Percentiles rank a stretch among this genome's conserved stretches.
These are phyloP conservation scores for Teratosphaeria gauchensis DNA, from an alignment of 2,329 filamentous ascomycete species.

Conservation along the genomic window DNA sequence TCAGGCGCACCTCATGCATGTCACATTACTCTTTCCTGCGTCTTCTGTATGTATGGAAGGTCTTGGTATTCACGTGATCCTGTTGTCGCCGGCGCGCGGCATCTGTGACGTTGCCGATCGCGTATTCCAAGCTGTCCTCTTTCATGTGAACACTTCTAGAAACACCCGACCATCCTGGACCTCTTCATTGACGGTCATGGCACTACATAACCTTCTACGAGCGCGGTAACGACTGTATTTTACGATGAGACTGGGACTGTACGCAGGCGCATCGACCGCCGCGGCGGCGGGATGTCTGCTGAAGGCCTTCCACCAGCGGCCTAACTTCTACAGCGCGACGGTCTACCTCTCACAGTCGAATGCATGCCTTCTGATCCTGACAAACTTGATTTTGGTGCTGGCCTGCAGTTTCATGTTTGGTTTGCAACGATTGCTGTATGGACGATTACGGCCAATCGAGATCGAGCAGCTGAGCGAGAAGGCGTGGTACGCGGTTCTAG, in stretches of 20 bases:
- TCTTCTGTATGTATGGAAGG: too few relatives aligned
- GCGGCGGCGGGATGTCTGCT: slow-evolving; percentile 76
- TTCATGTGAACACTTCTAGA: background rate
- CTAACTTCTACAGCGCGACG: slow-evolving; percentile 97
- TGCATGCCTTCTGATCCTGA: slow-evolving; percentile 86
- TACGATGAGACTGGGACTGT: slow-evolving; percentile 24
- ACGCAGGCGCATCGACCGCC: slow-evolving; percentile 55
- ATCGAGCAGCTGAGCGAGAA: slow-evolving; percentile 96
- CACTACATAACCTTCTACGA: slow-evolving; percentile 1
- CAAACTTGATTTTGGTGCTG: slow-evolving; percentile 77
- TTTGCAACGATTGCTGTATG: slow-evolving; percentile 83
- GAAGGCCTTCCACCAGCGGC: slow-evolving; percentile 85
- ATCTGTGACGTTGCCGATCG: background rate
- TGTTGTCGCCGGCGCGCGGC: too few relatives aligned
- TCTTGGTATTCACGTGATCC: too few relatives aligned
- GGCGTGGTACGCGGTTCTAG: slow-evolving; percentile 95
- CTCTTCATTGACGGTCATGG: slow-evolving; percentile 21
- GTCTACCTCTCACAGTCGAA: slow-evolving; percentile 96
- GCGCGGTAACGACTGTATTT: background rate
- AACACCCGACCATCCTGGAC: slow-evolving; percentile 4
- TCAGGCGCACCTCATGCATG: too few relatives aligned
- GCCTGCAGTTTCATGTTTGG: slow-evolving; percentile 75
- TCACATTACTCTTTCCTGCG: too few relatives aligned
- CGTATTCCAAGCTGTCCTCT: background rate
- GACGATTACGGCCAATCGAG: slow-evolving; percentile 81